These are phyloP conservation scores for Dacryopinax primogenitus DNA, from an alignment of 768 basidiomycete species.

Conservation along the genomic window DNA sequence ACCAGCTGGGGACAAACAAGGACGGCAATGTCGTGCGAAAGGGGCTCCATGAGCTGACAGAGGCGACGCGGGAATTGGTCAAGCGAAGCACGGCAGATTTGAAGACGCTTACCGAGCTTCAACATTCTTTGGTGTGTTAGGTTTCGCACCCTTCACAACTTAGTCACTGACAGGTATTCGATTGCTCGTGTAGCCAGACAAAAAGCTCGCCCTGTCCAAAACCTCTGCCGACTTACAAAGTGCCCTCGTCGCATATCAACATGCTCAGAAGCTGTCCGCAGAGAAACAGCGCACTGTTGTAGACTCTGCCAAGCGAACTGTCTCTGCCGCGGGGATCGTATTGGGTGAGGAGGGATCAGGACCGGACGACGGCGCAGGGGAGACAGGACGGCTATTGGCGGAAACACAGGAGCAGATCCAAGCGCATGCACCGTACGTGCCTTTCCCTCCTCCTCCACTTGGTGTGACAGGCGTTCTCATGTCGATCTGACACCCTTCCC, in stretches of 20 bases:
- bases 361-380: conserved; percentile 3
- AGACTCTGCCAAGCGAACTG: conserved; percentile 67
- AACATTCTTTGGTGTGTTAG: conserved; percentile 42
- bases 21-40: conserved; percentile 72
- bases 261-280: conserved; percentile 77
- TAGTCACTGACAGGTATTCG: neutral
- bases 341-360: conserved; percentile 2
- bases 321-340: conserved; percentile 23
- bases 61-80: conserved; percentile 86
- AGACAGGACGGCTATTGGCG: neutral
- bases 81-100: conserved; percentile 88
- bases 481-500: neutral
- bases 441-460: neutral
- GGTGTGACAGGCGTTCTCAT: neutral
- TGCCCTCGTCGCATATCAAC: conserved; percentile 82
- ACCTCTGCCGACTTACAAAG: conserved; percentile 85
- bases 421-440: conserved; percentile 16
- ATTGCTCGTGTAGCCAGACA: conserved; percentile 43
- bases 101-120: conserved; percentile 70
- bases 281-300: conserved; percentile 84
- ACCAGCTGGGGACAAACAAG: conserved; percentile 74
- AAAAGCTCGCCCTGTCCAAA: conserved; percentile 78
- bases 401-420: conserved; percentile 23
- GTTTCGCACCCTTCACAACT: neutral
- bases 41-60: conserved; percentile 87